Evolutionary conservation across 352 stramenopile genomes (phyloP).

Genomic region (Phytophthora crassamura): DNA sequence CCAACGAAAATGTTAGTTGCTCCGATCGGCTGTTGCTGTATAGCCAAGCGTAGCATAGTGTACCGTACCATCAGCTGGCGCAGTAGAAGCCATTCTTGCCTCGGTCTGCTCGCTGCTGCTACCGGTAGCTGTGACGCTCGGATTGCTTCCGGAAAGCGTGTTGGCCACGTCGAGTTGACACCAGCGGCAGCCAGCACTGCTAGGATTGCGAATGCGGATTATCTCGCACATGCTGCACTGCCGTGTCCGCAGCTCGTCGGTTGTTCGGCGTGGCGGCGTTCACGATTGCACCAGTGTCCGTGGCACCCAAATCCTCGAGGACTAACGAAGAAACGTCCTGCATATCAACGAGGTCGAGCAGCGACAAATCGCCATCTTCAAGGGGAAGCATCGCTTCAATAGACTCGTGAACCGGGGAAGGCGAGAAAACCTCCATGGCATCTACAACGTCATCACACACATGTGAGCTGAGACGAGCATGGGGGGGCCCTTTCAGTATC

Average conservation of each 20-base stretch:
- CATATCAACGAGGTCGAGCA: too few species aligned
- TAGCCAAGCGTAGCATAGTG: too few species aligned
- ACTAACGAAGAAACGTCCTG: neutral
- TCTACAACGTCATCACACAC: neutral
- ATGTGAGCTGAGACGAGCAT: neutral
- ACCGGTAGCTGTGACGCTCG: neutral
- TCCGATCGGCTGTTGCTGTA: too few species aligned
- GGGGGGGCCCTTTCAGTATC: too few species aligned
- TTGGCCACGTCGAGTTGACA: slow-evolving; percentile 10
- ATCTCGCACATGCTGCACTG: slow-evolving; percentile 33
- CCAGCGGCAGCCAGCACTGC: slow-evolving; percentile 22
- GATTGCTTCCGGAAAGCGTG: neutral
- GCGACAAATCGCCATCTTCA: too few species aligned
- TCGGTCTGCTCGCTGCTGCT: neutral
- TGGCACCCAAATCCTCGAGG: neutral
- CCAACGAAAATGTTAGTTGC: neutral
- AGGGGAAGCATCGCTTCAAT: too few species aligned
- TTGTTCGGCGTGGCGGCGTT: neutral
- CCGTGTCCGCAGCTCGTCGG: neutral
- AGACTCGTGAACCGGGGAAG: too few species aligned
- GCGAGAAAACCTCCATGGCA: neutral
- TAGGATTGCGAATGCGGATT: slow-evolving; percentile 33
- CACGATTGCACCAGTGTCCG: neutral
- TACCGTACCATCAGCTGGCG: neutral
- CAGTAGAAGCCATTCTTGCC: neutral